Base-by-base conservation (phyloP, 2,329 filamentous ascomycete genomes). In the Stagonosporopsis cucurbitacearum region DNA sequence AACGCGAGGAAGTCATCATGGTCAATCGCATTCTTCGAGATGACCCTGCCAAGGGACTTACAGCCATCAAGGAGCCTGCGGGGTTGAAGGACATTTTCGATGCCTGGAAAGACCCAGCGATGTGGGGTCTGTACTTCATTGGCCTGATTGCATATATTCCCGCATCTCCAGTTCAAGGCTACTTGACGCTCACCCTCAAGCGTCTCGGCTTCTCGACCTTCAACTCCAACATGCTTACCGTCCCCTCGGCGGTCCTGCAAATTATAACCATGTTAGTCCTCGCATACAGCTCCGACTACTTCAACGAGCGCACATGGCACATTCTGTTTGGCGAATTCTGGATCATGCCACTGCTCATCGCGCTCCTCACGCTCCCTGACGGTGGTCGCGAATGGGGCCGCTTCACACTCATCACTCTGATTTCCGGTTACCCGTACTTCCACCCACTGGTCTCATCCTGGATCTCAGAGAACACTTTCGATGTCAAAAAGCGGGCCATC, bases 1-100 rank as follows among this genome's bases (percentile, higher is more conserved):
- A 88, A 65, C 80, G 81, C 6, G 85, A 90, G 65, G 87, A 90
- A 64, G 80, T 84, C 47, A 89, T 90, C 67, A 86, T 90, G 82
- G 81, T 88, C 36, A 90, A 89, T 69, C 81, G 82, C 23, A 78
- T 87, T 25, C 75, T 84, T 19, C 78, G 81, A n/a, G 81, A 84
- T 50, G 81, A 84, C 50, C 81, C 81, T 1, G 78, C 78, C 49
- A 85, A 85, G 62, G 82, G 82, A 17, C 78, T 79, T 47, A 85
- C 85, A 76, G 81, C 84, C 63, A 84, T 85, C 60, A 78, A 83
- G 3, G 80, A 86, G 66, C 79, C 80, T 1, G 72, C 85, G 6
- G 79, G 75, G 0, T 76, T 76, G 1, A 74, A 68, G 22, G 77
- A 82, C 61, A 77, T 85, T 40, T 79, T 77, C 68, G 63, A 78